A percentile compares a stretch with the other conserved stretches of the same genome.
Evolutionary conservation across 768 basidiomycete species (phyloP).

Genomic region (Hortiboletus campestris): DNA sequence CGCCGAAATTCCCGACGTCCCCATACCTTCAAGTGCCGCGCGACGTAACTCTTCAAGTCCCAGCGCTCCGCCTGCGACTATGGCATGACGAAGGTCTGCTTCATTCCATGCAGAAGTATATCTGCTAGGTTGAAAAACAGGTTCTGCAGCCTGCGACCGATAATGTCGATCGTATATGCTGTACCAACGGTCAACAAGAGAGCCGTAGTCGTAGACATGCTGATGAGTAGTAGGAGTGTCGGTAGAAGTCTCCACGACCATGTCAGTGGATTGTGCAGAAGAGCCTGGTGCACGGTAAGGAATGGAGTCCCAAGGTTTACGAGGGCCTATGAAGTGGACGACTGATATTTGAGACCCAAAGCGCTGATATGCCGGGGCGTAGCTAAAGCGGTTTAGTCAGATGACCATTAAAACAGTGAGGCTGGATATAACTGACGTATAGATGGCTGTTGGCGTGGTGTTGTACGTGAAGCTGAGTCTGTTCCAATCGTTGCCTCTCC

Average conservation of each 20-base stretch:
- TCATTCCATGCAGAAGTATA: conserved; percentile 80
- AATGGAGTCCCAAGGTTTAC: conserved; percentile 91
- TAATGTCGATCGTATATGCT: conserved; percentile 86
- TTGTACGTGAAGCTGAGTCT: conserved; percentile 97
- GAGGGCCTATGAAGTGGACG: conserved; percentile 92
- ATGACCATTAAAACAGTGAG: conserved; percentile 25
- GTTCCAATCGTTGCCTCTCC: conserved; percentile 85
- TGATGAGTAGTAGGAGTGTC: conserved; percentile 23
- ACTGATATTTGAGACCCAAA: conserved; percentile 85
- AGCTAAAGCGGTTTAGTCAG: conserved; percentile 48
- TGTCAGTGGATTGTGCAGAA: conserved; percentile 30
- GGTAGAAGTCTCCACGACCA: conserved; percentile 26
- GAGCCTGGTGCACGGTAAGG: conserved; percentile 63
- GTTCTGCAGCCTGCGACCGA: conserved; percentile 52
- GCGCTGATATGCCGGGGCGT: conserved; percentile 94
- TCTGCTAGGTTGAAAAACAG: conserved; percentile 50
- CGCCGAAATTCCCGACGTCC: conserved; percentile 6
- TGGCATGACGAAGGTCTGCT: background rate
- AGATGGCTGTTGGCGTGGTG: conserved; percentile 95
- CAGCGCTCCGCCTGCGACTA: conserved; percentile 25
- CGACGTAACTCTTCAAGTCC: conserved; percentile 43
- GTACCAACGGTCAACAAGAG: conserved; percentile 90
- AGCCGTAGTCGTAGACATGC: conserved; percentile 69
- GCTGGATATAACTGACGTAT: conserved; percentile 65
- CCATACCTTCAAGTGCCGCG: conserved; percentile 32